Base-by-base conservation (phyloP, 78 protist genomes). In the Dictyostelium firmibasis region DNA sequence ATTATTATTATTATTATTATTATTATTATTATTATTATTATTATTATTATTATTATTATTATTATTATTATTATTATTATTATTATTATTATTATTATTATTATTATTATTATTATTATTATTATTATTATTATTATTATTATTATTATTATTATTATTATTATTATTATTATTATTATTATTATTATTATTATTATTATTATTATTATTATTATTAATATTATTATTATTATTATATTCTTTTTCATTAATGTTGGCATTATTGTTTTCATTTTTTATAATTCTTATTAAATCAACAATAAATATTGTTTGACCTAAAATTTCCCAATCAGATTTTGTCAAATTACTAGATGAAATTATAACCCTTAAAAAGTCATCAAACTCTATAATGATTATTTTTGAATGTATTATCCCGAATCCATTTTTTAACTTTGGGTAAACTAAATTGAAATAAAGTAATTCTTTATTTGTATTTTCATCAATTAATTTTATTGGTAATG, bases 401-500 rank as follows among this genome's bases (percentile, higher is more conserved):
- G 82, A 69, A 44, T 84, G 91, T 13, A 84, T 31, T 70, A 84
- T 84, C 3, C 91, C 91, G 14, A 67, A 44, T 13, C 91, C 91
- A 33, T 20, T 18, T 72, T 31, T 72, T 14, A 72, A 72, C 27
- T 33, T 72, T 27, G 79, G 44, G 5, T 31, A 72, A 72, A 72
- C 43, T 14, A 72, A 33, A 31, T 27, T 72, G 44, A 72, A 72
- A 16, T 18, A 13, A 72, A 72, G 20, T 33, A 72, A 29, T 16
- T 33, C 18, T 2, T 27, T 33, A 16, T 72, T 72, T 29, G 25
- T 18, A 5, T 18, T 29, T 5, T 57, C n/a, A 16, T 62, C 14
- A n/a, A 57, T 31, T 20, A 29, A 31, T 62, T 38, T 29, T 6
- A 81, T 18, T 16, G 23, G 25, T 6, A 72, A 33, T 72, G 79